phyloP scores from a whole-genome alignment of 805 yeast species.

The Crinitomyces ghanaensis region DNA sequence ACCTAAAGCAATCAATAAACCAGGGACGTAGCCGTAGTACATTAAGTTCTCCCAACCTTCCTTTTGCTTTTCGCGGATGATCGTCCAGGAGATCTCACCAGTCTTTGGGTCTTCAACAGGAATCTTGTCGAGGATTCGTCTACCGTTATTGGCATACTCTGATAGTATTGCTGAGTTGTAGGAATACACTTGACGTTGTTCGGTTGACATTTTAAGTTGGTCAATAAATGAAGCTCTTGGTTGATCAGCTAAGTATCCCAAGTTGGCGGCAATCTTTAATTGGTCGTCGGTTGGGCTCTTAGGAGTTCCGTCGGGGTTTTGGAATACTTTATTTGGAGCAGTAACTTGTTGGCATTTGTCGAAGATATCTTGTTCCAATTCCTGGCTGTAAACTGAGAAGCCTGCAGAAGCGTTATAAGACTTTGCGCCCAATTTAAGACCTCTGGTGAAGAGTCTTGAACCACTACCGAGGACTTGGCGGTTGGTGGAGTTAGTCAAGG shows the following conservation, averaged over 20 bases:
- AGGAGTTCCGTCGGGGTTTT: slow-evolving; percentile 65
- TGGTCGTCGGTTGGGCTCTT: slow-evolving; percentile 61
- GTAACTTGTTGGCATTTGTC: slow-evolving; percentile 51
- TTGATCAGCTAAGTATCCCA: slow-evolving; percentile 44
- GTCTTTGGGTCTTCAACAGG: slow-evolving; percentile 72
- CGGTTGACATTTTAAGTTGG: slow-evolving; percentile 37
- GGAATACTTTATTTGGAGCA: slow-evolving; percentile 52
- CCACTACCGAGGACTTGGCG: no score
- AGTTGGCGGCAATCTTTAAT: slow-evolving; percentile 55
- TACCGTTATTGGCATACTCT: slow-evolving; percentile 41
- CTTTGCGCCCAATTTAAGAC: slow-evolving; percentile 12
- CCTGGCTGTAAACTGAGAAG: slow-evolving; percentile 12
- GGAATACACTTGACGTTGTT: slow-evolving; percentile 42
- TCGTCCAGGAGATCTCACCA: slow-evolving; percentile 69
- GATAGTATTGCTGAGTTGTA: slow-evolving; percentile 53
- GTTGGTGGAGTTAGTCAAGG: no score
- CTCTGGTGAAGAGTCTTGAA: slow-evolving; percentile 5
- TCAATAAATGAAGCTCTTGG: slow-evolving; percentile 43
- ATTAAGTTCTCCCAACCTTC: slow-evolving; percentile 81
- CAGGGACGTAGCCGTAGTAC: slow-evolving; percentile 64
- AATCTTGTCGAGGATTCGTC: slow-evolving; percentile 66
- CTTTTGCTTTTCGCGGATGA: slow-evolving; percentile 60
- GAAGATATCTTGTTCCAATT: slow-evolving; percentile 40
- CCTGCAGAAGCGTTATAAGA: slow-evolving; percentile 15
- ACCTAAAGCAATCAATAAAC: slow-evolving; percentile 45